Evolutionary conservation across 2,329 filamentous ascomycete species (phyloP).

Genomic region (Colletotrichum neosansevieriae): DNA sequence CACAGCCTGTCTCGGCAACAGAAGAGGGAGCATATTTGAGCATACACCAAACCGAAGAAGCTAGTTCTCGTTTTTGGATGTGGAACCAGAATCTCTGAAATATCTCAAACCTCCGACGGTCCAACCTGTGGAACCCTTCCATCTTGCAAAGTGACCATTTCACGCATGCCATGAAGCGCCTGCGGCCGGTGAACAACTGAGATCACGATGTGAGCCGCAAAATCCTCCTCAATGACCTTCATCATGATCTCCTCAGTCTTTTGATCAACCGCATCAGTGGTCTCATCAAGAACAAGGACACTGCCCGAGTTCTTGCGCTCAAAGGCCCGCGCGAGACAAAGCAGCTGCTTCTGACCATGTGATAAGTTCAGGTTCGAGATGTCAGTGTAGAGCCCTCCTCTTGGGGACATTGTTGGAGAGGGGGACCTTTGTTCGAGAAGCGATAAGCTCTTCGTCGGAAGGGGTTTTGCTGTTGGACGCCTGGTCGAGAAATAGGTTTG

Average conservation of each 20-base stretch:
- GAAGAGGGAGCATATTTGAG: too few species aligned
- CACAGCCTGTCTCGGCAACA: too few species aligned
- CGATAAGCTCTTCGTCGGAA: too few species aligned
- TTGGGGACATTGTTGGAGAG: too few species aligned
- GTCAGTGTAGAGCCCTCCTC: conserved; percentile 33
- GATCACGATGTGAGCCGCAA: conserved; percentile 44
- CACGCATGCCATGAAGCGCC: conserved; percentile 1
- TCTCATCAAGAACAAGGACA: conserved; percentile 77
- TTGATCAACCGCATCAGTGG: conserved; percentile 70
- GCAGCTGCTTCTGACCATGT: conserved; percentile 43
- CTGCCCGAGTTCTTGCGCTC: conserved; percentile 43
- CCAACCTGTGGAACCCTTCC: conserved; percentile 16
- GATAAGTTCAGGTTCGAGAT: conserved; percentile 40
- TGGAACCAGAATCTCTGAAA: too few species aligned
- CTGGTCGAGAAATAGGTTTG: too few species aligned
- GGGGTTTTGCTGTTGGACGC: too few species aligned
- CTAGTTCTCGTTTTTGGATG: too few species aligned
- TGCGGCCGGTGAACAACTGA: conserved; percentile 45
- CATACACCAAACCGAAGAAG: too few species aligned
- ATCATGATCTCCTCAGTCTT: conserved; percentile 44
- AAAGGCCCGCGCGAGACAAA: conserved; percentile 44
- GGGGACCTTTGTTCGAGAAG: too few species aligned
- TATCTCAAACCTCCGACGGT: background rate
- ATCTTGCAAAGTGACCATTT: conserved; percentile 16
- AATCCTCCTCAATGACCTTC: conserved; percentile 41